Evolutionary conservation across 179 eudicot species (phyloP).

Genomic region (Heliamphora pulchella): DNA sequence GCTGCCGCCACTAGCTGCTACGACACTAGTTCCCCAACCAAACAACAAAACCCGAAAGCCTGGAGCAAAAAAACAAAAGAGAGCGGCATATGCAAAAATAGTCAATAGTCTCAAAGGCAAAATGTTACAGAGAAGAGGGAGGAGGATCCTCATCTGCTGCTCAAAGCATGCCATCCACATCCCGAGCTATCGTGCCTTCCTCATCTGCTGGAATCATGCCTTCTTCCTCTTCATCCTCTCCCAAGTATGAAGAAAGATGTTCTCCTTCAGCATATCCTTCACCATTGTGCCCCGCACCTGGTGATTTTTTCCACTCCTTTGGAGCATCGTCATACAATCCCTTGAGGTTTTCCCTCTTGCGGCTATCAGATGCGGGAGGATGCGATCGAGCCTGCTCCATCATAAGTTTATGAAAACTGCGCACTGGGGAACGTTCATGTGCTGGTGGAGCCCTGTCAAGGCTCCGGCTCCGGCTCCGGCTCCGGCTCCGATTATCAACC

Average conservation of each 20-base stretch:
- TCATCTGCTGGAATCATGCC: background rate
- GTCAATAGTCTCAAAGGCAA: too few species aligned
- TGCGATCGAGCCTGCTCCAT: conserved; percentile 10
- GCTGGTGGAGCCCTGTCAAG: conserved; percentile 1
- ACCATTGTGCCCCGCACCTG: background rate
- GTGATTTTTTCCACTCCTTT: background rate
- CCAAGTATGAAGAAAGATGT: background rate
- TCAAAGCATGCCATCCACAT: too few species aligned
- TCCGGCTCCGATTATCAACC: conserved; percentile 12
- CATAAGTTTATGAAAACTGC: conserved; percentile 14
- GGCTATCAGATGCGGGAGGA: too few species aligned
- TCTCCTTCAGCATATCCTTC: background rate
- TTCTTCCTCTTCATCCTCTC: conserved; percentile 14
- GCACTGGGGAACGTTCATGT: background rate
- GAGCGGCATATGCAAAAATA: too few species aligned
- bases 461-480: conserved; percentile 15
- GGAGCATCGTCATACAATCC: background rate
- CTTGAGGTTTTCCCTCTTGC: too few species aligned
- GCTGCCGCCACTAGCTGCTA: too few species aligned
- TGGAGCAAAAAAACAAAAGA: too few species aligned
- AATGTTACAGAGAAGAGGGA: too few species aligned
- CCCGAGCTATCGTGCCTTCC: too few species aligned
- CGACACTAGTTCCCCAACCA: too few species aligned
- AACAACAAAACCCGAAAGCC: too few species aligned
- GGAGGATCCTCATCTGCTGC: too few species aligned